Evolutionary conservation across 176 grass and related monocot species (phyloP).

Genomic region (Carex kokanica): DNA sequence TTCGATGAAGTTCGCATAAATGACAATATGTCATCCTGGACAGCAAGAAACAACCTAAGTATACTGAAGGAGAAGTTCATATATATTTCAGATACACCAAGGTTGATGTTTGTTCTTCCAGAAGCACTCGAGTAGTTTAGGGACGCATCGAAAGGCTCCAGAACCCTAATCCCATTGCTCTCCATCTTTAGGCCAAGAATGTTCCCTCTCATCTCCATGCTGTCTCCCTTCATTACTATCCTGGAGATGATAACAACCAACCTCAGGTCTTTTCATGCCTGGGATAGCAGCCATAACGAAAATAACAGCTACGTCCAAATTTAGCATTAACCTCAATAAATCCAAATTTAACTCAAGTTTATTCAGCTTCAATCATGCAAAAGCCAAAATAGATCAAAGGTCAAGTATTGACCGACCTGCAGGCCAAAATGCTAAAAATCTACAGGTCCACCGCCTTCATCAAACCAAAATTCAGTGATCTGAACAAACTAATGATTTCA

Average conservation of each 20-base stretch:
- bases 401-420: not conserved
- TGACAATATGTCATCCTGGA: conserved; percentile 95
- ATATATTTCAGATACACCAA: conserved; percentile 81
- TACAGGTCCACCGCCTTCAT: not conserved
- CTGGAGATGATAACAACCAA: conserved; percentile 30
- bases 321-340: not conserved
- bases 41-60: conserved; percentile 79
- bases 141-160: conserved; percentile 87
- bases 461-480: not conserved
- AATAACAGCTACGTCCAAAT: not conserved
- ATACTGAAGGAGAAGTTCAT: conserved; percentile 99
- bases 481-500: not conserved
- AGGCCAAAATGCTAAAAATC: not conserved
- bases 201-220: conserved; percentile 74
- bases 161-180: conserved; percentile 90
- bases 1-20: conserved; percentile 85
- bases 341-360: not conserved
- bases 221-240: conserved; percentile 77
- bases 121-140: conserved; percentile 72
- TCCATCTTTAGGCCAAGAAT: conserved; percentile 86
- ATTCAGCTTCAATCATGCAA: not conserved
- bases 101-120: conserved; percentile 80
- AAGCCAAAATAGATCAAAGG: not conserved
- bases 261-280: not conserved
- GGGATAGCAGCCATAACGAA: not conserved